Percentiles rank a stretch among this genome's conserved stretches.
Evolutionary conservation across 306 rosid species (phyloP).

Genomic region (Casuarina equisetifolia): DNA sequence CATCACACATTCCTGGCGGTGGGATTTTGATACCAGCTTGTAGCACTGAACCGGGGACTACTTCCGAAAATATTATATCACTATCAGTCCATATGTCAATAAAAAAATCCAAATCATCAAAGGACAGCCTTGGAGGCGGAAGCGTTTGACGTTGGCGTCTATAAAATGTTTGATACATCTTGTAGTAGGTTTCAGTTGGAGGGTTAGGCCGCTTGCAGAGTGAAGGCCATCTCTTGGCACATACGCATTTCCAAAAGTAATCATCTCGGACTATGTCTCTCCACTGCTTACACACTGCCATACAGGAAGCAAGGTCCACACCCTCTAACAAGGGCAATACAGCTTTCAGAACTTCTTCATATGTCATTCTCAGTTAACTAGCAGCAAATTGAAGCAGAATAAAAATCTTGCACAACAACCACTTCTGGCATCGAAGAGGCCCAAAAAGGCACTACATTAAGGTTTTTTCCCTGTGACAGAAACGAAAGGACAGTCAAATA

Average conservation of each 20-base stretch:
- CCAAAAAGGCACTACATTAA: constrained; percentile 4
- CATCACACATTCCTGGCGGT: constrained; percentile 51
- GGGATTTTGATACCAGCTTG: constrained; percentile 51
- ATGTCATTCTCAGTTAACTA: constrained; percentile 45
- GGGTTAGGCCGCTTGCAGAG: constrained; percentile 72
- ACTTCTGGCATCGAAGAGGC: constrained; percentile 11
- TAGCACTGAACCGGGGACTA: constrained; percentile 67
- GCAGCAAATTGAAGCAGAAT: constrained; percentile 3
- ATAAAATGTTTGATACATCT: constrained; percentile 60
- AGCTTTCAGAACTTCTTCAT: constrained; percentile 73
- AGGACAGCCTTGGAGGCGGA: constrained; percentile 80
- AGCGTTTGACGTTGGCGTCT: constrained; percentile 59
- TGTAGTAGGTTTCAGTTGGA: constrained; percentile 57
- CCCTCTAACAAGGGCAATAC: constrained; percentile 94
- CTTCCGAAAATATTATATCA: constrained; percentile 69
- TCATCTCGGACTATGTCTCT: constrained; percentile 76
- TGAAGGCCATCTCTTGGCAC: constrained; percentile 95
- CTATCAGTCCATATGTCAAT: constrained; percentile 81
- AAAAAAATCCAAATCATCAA: constrained; percentile 85
- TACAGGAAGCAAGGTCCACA: constrained; percentile 77
- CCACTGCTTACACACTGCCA: constrained; percentile 87
- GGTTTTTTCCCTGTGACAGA: constrained; percentile 9
- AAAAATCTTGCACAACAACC: constrained; percentile 13
- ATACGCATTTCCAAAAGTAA: constrained; percentile 86
- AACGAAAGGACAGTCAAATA: constrained; percentile 16